Evolutionary conservation across 208 protist species (phyloP), one percentile per base, ranked within the genome.

Genomic region (Trypanosoma platydactyli): DNA sequence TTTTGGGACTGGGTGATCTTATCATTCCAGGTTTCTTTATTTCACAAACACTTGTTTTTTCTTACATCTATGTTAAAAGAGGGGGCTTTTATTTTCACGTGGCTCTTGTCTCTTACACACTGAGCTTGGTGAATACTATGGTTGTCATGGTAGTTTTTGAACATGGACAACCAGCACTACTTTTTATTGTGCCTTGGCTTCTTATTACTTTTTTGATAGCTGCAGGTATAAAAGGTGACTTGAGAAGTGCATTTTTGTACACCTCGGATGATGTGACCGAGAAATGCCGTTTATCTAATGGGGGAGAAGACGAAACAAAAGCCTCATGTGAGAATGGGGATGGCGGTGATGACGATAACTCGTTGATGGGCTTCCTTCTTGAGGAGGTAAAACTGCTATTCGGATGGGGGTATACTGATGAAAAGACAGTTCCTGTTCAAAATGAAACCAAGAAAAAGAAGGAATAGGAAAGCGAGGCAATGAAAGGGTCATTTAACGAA

Each of bases 1-100:
- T 99, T 65, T 86, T 99, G 15, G 98, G 98, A 22, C 86, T 99
- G 1, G 98, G 98, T 18, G 98, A 99, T 76, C 95, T 99, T 68
- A 92, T 99, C 24, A 84, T 99, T 24, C 98, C 98, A 53, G 97
- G 95, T 44, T 76, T 97, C 40, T 98, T 98, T 71, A 94, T 98
- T 60, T 91, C 92, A 2, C 88, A 99, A 51, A 86, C 96, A 20
- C 74, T 98, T 7, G 73, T 98, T n/a, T 98, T 98, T 57, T 98
- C 83, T 40, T 77, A 48, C 49, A 75, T 83, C 27, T 73, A 64
- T 49, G 83, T 83, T 1, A 84, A 85, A 38, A 79, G 82, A 38
- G 80, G 79, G 1, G 85, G 67, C 41, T 69, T 90, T 53, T 98
- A 98, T 81, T 99, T 98, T 68, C 51, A 59, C 33, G 64, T 81